Evolutionary conservation across 352 stramenopile species (phyloP).

Genomic region (Aphanomyces invadans): DNA sequence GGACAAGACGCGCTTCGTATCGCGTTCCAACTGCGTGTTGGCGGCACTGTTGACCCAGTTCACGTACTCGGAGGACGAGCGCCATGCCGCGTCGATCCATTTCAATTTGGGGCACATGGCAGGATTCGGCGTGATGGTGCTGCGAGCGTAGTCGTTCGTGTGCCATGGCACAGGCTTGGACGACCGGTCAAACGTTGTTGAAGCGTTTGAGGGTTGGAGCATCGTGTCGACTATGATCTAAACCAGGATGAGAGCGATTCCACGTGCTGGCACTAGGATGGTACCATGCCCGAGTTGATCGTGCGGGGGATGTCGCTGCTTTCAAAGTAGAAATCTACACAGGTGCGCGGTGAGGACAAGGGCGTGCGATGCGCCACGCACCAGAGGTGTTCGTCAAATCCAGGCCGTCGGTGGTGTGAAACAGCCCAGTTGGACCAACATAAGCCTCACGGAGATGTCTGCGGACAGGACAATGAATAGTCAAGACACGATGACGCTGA

Average conservation of each 20-base stretch:
- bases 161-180: conserved; percentile 18
- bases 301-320: conserved; percentile 22
- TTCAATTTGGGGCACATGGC: conserved; percentile 14
- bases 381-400: conserved; percentile 12
- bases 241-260: too few species aligned
- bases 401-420: conserved; percentile 5
- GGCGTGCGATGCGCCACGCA: background rate
- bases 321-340: conserved; percentile 23
- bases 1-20: background rate
- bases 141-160: conserved; percentile 11
- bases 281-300: conserved; percentile 23
- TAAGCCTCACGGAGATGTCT: conserved; percentile 17
- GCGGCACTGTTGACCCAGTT: background rate
- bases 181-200: background rate
- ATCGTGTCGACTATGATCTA: conserved; percentile 20
- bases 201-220: background rate
- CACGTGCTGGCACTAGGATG: too few species aligned
- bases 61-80: conserved; percentile 9
- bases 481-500: background rate
- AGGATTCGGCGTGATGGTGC: conserved; percentile 14
- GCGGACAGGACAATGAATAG: background rate
- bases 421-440: conserved; percentile 2
- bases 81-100: conserved; percentile 4
- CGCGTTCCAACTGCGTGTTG: conserved; percentile 3
- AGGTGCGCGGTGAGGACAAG: background rate